These are phyloP conservation scores for Tulasnella sp. DNA, from an alignment of 768 basidiomycete species.

Conservation along the genomic window DNA sequence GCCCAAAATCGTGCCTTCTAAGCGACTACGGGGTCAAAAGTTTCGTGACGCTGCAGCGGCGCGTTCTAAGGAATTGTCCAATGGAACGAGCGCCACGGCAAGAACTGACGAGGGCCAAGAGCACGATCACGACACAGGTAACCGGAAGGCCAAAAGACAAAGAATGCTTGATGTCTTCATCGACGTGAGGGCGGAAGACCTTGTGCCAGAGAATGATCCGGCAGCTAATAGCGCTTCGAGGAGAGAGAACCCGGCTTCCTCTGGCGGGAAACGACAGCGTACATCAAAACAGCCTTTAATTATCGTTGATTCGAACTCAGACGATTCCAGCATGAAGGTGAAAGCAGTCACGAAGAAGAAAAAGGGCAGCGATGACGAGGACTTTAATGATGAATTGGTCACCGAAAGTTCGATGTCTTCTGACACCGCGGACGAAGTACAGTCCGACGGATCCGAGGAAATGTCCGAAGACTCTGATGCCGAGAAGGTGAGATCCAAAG, in stretches of 20 bases:
- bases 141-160: conserved; percentile 18
- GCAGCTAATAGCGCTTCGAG: not conserved
- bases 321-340: conserved; percentile 11
- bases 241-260: conserved; percentile 20
- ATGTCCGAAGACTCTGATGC: conserved; percentile 33
- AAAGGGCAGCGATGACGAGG: conserved; percentile 20
- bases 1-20: conserved; percentile 32
- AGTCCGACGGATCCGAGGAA: conserved; percentile 23
- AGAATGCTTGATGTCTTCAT: conserved; percentile 19
- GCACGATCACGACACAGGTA: conserved; percentile 13
- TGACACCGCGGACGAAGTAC: conserved; percentile 8
- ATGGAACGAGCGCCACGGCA: not conserved
- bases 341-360: conserved; percentile 1
- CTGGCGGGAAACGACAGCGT: conserved; percentile 31
- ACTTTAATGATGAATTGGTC: conserved; percentile 8
- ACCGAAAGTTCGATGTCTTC: not conserved
- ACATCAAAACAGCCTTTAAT: conserved; percentile 26
- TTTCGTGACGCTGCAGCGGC: conserved; percentile 47
- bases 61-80: conserved; percentile 23
- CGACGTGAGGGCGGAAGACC: conserved; percentile 3
- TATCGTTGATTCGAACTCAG: conserved; percentile 34
- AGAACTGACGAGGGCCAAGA: no score
- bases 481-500: conserved; percentile 19
- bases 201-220: not conserved
- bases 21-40: conserved; percentile 63